Evolutionary conservation across 805 yeast genomes (phyloP), one percentile per base, ranked within the genome.

Genomic region (Hanseniaspora thailandica): DNA sequence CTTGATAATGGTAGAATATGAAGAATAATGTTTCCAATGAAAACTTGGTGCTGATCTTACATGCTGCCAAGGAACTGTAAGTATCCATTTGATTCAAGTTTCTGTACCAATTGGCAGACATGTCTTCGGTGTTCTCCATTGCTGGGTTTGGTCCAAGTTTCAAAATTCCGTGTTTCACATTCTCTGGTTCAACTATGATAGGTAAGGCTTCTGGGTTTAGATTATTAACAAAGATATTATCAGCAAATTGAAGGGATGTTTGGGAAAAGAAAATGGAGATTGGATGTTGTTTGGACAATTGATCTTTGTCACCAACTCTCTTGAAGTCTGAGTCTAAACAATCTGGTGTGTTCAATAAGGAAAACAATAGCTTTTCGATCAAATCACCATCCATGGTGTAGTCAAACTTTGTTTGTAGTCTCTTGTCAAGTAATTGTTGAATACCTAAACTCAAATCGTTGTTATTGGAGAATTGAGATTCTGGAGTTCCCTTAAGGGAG

Each of bases 241-340:
- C 65, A 6, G 63, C 59, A 53, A 67, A 65, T 54, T 68, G 61
- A 2, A 64, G 64, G 25, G 70, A 66, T 52, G 65, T 69, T 55
- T 59, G 64, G n/a, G 98, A 98, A 68, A 86, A 93, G 67, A 82
- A 86, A 22, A 84, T 77, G 36, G 93, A 86, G 7, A 95, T 86
- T 26, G 96, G 95, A 63, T 84, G 94, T 52, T 94, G 94, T 59
- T 81, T 79, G 22, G 77, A 75, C 6, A 97, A 90, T 47, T 76
- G 77, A 64, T 87, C 61, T 81, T 64, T 77, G 76, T 66, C 65
- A 13, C 62, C 62, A 40, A 63, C 66, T 56, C 82, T 77, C 17
- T 97, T 95, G 60, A 73, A 77, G 61, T 90, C 97, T 2, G 95
- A 82, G 64, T 90, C 95, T 55, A 81, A 76, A 0, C 97, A 86